Evolutionary conservation across 352 stramenopile genomes (phyloP).

Genomic region (Ophiocytium majus): DNA sequence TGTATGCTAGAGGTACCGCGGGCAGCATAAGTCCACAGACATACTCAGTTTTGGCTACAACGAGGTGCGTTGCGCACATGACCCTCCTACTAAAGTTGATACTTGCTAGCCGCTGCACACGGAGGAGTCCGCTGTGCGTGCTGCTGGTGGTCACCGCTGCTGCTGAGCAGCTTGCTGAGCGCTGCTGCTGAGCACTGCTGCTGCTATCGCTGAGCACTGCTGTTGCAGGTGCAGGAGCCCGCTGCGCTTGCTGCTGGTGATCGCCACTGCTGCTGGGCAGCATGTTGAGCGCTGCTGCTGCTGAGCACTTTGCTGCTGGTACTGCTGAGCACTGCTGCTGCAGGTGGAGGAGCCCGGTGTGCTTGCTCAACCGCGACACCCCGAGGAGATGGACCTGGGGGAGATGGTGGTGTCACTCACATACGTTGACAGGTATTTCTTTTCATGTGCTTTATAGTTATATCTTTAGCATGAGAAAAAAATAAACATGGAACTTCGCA

Average conservation of each 20-base stretch:
- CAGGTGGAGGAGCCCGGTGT: neutral
- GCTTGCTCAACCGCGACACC: slow-evolving; percentile 12
- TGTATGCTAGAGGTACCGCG: neutral
- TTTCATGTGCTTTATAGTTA: no score
- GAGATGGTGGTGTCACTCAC: slow-evolving; percentile 55
- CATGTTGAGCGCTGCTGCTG: neutral
- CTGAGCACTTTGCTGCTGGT: neutral
- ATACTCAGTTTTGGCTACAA: neutral
- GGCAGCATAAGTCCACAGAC: no score
- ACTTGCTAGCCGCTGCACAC: no score
- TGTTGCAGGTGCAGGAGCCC: neutral
- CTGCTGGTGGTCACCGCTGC: neutral
- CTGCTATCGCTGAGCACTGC: neutral
- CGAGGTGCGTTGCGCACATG: neutral
- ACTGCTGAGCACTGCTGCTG: neutral
- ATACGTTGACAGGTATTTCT: slow-evolving; percentile 54
- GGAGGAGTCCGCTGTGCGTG: no score
- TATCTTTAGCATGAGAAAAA: no score
- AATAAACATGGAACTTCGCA: no score
- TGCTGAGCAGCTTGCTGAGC: neutral
- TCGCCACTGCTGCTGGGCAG: neutral
- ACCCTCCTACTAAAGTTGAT: no score
- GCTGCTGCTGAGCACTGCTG: neutral
- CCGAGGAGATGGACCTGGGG: slow-evolving; percentile 49
- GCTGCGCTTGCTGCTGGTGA: neutral